These are phyloP conservation scores for Plectosphaerella cucumerina DNA, from an alignment of 2,329 filamentous ascomycete species.

Conservation along the genomic window DNA sequence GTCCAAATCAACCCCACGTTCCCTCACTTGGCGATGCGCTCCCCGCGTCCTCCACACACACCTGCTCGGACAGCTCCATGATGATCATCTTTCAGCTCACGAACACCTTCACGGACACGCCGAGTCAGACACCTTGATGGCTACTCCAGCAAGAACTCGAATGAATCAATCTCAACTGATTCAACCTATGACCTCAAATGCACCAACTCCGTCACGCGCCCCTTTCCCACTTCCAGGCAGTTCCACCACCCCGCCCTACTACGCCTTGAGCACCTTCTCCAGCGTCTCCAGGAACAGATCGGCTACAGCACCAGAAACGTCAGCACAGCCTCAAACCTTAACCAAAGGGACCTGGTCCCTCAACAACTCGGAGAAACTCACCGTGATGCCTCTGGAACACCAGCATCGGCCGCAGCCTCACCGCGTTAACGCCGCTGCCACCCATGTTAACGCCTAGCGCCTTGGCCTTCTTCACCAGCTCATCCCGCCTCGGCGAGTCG, in stretches of 20 bases:
- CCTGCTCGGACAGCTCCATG: no score
- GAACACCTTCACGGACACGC: no score
- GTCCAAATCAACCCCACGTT: no score
- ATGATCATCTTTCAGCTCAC: no score
- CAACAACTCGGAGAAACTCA: not conserved
- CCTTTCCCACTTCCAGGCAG: not conserved
- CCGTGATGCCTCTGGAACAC: slow-evolving; percentile 73
- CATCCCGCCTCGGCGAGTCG: slow-evolving; percentile 66
- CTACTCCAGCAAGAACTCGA: no score
- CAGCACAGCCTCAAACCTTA: not conserved
- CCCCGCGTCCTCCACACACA: no score
- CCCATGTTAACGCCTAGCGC: slow-evolving; percentile 71
- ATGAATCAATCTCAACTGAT: no score
- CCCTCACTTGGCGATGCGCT: no score
- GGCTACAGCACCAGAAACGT: slow-evolving; percentile 33
- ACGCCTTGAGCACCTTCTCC: slow-evolving; percentile 65
- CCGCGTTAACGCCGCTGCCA: slow-evolving; percentile 63
- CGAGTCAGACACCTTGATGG: no score
- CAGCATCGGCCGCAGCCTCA: slow-evolving; percentile 74
- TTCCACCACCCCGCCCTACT: slow-evolving; percentile 1
- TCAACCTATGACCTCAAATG: no score
- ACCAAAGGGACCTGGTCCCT: no score
- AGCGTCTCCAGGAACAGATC: slow-evolving; percentile 76
- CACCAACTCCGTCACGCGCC: not conserved
- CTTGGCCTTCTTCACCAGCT: slow-evolving; percentile 69